These are phyloP conservation scores for Sporothrix schenckii DNA, from an alignment of 2,329 filamentous ascomycete species.

Conservation along the genomic window DNA sequence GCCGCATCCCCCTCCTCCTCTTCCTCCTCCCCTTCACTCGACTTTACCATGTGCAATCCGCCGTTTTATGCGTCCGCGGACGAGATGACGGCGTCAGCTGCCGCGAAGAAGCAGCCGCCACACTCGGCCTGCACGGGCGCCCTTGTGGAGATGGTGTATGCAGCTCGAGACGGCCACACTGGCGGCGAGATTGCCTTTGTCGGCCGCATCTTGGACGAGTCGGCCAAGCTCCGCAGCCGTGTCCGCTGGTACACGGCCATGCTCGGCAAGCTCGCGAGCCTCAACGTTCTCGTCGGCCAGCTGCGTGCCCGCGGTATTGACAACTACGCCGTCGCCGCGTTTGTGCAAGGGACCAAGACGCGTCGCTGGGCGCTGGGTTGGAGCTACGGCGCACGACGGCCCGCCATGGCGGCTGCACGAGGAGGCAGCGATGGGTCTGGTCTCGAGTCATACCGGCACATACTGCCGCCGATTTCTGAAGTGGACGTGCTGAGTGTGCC, in stretches of 20 bases:
- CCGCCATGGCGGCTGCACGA: slow-evolving; percentile 53
- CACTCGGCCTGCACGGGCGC: slow-evolving; percentile 76
- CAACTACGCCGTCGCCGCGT: slow-evolving; percentile 82
- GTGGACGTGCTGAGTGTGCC: slow-evolving; percentile 52
- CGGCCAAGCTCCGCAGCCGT: slow-evolving; percentile 47
- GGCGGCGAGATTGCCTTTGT: slow-evolving; percentile 85
- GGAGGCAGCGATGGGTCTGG: slow-evolving; percentile 2
- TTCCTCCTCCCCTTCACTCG: slow-evolving; percentile 47
- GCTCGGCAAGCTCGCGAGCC: slow-evolving; percentile 77
- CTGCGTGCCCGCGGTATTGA: slow-evolving; percentile 58
- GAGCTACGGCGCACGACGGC: slow-evolving; percentile 74
- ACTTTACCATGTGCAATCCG: slow-evolving; percentile 93
- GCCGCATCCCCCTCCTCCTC: too few species aligned
- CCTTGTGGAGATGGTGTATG: slow-evolving; percentile 78
- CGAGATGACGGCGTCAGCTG: slow-evolving; percentile 68
- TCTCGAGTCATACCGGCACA: slow-evolving; percentile 45
- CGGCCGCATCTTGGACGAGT: slow-evolving; percentile 63
- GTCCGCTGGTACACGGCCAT: slow-evolving; percentile 91
- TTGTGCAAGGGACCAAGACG: slow-evolving; percentile 77
- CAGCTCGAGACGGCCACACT: slow-evolving; percentile 46
- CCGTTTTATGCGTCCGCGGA: slow-evolving; percentile 82
- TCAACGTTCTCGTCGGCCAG: slow-evolving; percentile 62
- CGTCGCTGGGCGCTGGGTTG: slow-evolving; percentile 86
- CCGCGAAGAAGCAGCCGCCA: slow-evolving; percentile 67
- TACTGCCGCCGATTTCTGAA: slow-evolving; percentile 52